Conservation (phyloP, 2,329 filamentous ascomycete genomes). For the Tolypocladium tropicale region DNA sequence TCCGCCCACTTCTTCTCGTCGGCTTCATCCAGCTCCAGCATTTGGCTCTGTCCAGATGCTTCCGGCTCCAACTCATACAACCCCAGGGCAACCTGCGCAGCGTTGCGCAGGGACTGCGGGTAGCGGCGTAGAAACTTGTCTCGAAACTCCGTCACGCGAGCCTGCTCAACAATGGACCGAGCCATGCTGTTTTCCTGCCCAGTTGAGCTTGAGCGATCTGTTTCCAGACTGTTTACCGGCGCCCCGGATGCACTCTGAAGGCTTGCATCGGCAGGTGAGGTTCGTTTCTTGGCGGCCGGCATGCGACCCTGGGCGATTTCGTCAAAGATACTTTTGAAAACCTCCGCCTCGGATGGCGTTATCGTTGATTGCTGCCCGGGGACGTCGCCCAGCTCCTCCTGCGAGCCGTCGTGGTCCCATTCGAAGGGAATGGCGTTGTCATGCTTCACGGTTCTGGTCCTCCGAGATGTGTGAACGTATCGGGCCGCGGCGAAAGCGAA, state of each 20-base stretch:
- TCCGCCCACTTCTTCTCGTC: slow-evolving; percentile 24
- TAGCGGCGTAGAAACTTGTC: slow-evolving; percentile 26
- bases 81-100: slow-evolving; percentile 27
- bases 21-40: slow-evolving; percentile 19
- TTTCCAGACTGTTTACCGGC: neutral
- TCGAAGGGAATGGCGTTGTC: slow-evolving; percentile 43
- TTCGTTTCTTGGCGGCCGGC: slow-evolving; percentile 15
- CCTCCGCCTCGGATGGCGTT: slow-evolving; percentile 44
- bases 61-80: slow-evolving; percentile 24
- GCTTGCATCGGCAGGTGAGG: neutral
- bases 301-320: slow-evolving; percentile 27
- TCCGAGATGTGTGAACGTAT: slow-evolving; percentile 9
- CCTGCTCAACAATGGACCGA: slow-evolving; percentile 22
- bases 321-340: slow-evolving; percentile 48
- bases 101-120: slow-evolving; percentile 26
- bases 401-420: slow-evolving; percentile 21
- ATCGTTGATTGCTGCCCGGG: slow-evolving; percentile 35
- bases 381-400: slow-evolving; percentile 7
- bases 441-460: slow-evolving; percentile 4
- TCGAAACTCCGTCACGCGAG: slow-evolving; percentile 18
- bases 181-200: slow-evolving; percentile 5
- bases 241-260: neutral
- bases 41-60: slow-evolving; percentile 11
- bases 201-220: neutral
- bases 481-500: slow-evolving; percentile 11